Evolutionary conservation across 352 stramenopile genomes (phyloP).

Genomic region (Phytophthora meadii): DNA sequence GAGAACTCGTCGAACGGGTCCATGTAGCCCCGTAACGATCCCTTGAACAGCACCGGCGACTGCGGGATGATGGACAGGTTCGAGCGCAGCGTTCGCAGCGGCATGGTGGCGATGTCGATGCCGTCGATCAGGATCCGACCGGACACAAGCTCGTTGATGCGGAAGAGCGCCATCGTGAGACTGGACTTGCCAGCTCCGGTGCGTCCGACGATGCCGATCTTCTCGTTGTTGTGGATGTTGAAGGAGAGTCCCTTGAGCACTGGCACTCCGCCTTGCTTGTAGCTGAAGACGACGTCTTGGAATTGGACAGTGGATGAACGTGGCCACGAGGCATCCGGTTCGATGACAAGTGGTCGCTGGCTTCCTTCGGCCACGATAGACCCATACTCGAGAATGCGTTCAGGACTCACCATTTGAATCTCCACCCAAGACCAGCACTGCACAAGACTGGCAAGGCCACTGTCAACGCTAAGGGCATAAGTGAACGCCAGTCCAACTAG

Average conservation of each 20-base stretch:
- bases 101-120: conserved; percentile 43
- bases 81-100: conserved; percentile 38
- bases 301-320: conserved; percentile 75
- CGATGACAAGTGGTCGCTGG: conserved; percentile 22
- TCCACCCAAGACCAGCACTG: conserved; percentile 51
- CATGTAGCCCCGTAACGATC: conserved; percentile 87
- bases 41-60: conserved; percentile 92
- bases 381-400: conserved; percentile 54
- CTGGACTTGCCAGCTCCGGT: conserved; percentile 90
- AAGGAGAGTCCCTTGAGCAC: too few relatives aligned
- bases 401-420: conserved; percentile 65
- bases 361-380: conserved; percentile 34
- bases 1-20: conserved; percentile 89
- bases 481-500: conserved; percentile 89
- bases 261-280: conserved; percentile 54
- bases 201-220: conserved; percentile 86
- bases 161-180: conserved; percentile 87
- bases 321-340: conserved; percentile 65
- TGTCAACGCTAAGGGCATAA: conserved; percentile 86
- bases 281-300: conserved; percentile 82
- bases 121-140: conserved; percentile 59
- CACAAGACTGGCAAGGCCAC: conserved; percentile 76
- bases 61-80: conserved; percentile 53
- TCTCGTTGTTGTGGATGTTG: too few relatives aligned
- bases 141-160: conserved; percentile 77